These are phyloP conservation scores for Paramecium biaurelia DNA, from an alignment of 73 alveolate species.

Conservation along the genomic window DNA sequence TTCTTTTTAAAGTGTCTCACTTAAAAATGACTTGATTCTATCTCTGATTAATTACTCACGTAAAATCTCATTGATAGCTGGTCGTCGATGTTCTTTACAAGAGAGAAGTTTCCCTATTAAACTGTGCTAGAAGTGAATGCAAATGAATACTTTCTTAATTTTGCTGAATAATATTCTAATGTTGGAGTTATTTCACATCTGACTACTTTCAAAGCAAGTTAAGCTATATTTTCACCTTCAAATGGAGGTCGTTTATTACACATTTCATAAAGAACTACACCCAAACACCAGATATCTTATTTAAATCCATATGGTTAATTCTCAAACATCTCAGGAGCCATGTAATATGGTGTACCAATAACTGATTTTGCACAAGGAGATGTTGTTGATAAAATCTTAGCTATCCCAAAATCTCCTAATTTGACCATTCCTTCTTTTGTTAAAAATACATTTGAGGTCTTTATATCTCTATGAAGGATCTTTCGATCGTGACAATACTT, in stretches of 20 bases:
- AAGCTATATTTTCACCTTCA: constrained; percentile 81
- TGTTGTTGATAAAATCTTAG: constrained; percentile 89
- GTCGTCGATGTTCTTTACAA: constrained; percentile 84
- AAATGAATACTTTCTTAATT: constrained; percentile 55
- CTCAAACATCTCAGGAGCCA: constrained; percentile 95
- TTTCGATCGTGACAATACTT: constrained; percentile 91
- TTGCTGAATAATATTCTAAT: constrained; percentile 71
- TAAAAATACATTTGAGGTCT: constrained; percentile 91
- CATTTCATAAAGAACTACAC: constrained; percentile 88
- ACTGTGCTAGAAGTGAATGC: constrained; percentile 52
- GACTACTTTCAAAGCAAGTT: constrained; percentile 81
- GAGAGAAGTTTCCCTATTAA: constrained; percentile 72
- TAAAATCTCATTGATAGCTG: constrained; percentile 80
- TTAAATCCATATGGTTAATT: constrained; percentile 81
- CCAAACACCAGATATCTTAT: constrained; percentile 89
- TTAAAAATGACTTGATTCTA: constrained; percentile 76
- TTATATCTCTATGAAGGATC: constrained; percentile 95
- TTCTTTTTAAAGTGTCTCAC: constrained; percentile 68
- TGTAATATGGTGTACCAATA: constrained; percentile 97
- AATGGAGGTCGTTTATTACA: constrained; percentile 90
- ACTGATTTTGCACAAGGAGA: constrained; percentile 87
- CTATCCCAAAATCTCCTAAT: constrained; percentile 97
- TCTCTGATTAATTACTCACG: constrained; percentile 70
- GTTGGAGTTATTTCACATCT: constrained; percentile 78
- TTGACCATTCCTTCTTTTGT: constrained; percentile 94